Base-by-base conservation (phyloP, 768 basidiomycete species). In the Boletus rufocinnamomeus region DNA sequence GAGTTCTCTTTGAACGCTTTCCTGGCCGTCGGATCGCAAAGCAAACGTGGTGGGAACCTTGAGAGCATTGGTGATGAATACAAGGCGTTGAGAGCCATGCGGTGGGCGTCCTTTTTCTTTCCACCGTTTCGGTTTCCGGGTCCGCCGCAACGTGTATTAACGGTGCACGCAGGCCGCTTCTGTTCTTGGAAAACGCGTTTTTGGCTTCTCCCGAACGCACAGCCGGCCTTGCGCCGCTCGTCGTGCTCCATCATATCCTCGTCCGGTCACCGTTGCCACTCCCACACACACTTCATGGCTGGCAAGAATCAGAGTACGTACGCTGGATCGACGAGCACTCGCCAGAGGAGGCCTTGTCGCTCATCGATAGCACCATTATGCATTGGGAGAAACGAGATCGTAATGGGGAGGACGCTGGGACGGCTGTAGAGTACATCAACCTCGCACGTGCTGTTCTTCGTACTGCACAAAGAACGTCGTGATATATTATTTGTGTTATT, bases 251-350 rank as follows among this genome's bases (percentile, higher is more conserved):
- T 68, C 89, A 97, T 63, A 89, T 97, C 65, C 80, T 97, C 35
- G 95, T 98, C 27, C 87, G 93, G 11, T 93, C 93, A 2, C 88
- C 91, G 1, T 80, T 93, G 54, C 84, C 89, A 6, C 80, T 98
- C 40, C 96, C 97, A 11, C 93, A 99, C 70, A 81, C 83, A 50
- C 72, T 94, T 55, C 94, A 98, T 68, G 89, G 90, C 0, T 98
- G 97, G 96, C 89, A 91, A 57, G 94, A 98, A 69, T 82, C 89
- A 4, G 97, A 98, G 76, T 99, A 99, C 72, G 91, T 97, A 50
- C 84, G 92, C 45, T 99, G 95, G 95, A 81, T 98, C 14, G 89
- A 93, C 58, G 95, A 97, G 69, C 97, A 98, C 67, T 78, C 85
- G 2, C 85, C 88, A 59, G 82, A 80, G 58, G 96, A 98, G 69